These are phyloP conservation scores for Dioscorea cayenensis DNA, from an alignment of 116 monocot species.

Conservation along the genomic window DNA sequence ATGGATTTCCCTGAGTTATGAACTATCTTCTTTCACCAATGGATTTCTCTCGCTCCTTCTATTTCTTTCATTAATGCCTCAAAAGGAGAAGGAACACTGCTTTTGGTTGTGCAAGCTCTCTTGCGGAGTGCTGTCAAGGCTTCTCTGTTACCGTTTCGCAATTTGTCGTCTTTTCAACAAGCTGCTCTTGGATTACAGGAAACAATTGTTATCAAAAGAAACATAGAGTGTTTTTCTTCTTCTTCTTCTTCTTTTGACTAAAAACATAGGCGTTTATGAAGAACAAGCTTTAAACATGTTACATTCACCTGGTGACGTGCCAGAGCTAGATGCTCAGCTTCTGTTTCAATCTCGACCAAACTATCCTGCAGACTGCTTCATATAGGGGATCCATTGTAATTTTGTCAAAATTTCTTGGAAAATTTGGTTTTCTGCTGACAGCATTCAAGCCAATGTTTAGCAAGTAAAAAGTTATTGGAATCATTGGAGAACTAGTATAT, in stretches of 20 bases:
- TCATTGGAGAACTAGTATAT: too few species aligned
- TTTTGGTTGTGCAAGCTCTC: slow-evolving; percentile 79
- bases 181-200: slow-evolving; percentile 30
- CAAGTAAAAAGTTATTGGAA: too few species aligned
- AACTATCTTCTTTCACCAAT: slow-evolving; percentile 76
- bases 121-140: slow-evolving; percentile 85
- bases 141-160: slow-evolving; percentile 82
- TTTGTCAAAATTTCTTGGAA: neutral
- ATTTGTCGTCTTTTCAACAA: slow-evolving; percentile 84
- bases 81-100: slow-evolving; percentile 81
- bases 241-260: too few species aligned
- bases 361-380: slow-evolving; percentile 61
- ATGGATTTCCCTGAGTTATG: slow-evolving; percentile 80
- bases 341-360: slow-evolving; percentile 63
- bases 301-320: slow-evolving; percentile 70
- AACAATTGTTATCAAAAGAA: neutral
- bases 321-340: slow-evolving; percentile 76
- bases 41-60: slow-evolving; percentile 34
- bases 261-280: neutral
- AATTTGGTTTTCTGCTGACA: too few species aligned
- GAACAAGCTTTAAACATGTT: neutral
- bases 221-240: neutral
- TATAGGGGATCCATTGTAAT: slow-evolving; percentile 49
- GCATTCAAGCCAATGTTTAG: too few species aligned
- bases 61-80: slow-evolving; percentile 76